These are phyloP conservation scores for Backusella sp. DNA, from an alignment of 192 early-diverging fungal species.

Conservation along the genomic window DNA sequence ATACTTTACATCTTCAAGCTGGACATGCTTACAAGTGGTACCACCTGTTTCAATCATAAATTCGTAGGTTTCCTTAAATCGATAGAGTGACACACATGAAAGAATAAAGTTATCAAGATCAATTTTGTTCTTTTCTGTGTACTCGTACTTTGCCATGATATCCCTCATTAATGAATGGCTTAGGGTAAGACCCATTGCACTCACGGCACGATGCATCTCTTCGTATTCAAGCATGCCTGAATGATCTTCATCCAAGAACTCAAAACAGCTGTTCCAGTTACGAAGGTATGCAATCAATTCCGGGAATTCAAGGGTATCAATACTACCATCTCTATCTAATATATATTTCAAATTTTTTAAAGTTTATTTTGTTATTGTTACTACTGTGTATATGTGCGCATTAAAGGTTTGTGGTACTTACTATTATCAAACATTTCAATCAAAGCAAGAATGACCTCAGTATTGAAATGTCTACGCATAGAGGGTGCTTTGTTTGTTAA, in stretches of 20 bases:
- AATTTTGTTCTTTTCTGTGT: background rate
- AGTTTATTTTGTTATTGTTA: background rate
- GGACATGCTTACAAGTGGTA: background rate
- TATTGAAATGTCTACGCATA: background rate
- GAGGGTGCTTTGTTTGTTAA: background rate
- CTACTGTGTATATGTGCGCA: background rate
- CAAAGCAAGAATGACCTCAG: background rate
- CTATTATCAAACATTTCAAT: constrained; percentile 15
- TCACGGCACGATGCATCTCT: constrained; percentile 2
- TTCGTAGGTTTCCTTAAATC: background rate
- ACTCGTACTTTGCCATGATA: background rate
- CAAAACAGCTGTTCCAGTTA: constrained; percentile 6
- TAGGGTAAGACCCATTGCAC: background rate
- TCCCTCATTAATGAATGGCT: background rate
- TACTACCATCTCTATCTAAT: constrained; percentile 8
- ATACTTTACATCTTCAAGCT: background rate
- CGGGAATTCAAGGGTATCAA: background rate
- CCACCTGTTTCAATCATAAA: constrained; percentile 4
- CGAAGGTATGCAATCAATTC: background rate
- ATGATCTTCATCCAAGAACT: background rate
- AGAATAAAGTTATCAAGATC: constrained; percentile 13
- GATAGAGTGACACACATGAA: constrained; percentile 1
- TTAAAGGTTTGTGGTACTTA: background rate
- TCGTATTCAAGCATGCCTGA: background rate
- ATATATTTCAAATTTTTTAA: background rate